A percentile compares a stretch with the other conserved stretches of the same genome.
These are phyloP conservation scores for Fraxinus quadrangulata DNA, from an alignment of 257 asterid genomes.

Conservation along the genomic window DNA sequence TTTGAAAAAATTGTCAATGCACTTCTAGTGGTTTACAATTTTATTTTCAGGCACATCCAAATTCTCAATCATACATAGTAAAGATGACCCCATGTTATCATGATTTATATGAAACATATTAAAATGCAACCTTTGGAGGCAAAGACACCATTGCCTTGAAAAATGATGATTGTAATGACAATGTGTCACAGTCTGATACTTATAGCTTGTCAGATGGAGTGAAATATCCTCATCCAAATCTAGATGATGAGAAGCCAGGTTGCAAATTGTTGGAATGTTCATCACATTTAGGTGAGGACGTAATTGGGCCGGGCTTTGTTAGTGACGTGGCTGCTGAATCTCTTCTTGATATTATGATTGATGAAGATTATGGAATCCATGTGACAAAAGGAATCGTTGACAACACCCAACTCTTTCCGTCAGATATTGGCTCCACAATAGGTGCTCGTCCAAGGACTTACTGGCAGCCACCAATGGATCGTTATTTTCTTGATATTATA, in stretches of 20 bases:
- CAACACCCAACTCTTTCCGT: conserved; percentile 15
- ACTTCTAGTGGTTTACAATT: background rate
- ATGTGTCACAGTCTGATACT: conserved; percentile 12
- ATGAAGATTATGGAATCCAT: conserved; percentile 29
- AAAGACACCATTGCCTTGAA: conserved; percentile 18
- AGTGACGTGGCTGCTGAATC: conserved; percentile 30
- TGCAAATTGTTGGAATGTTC: conserved; percentile 8
- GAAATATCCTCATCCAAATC: conserved; percentile 5
- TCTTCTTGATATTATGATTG: conserved; percentile 38
- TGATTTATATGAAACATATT: conserved; percentile 36
- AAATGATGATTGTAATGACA: conserved; percentile 6
- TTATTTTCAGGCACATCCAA: conserved; percentile 42
- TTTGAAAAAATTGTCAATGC: background rate
- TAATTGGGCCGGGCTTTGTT: background rate
- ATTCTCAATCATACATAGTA: conserved; percentile 31
- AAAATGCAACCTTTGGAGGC: conserved; percentile 15
- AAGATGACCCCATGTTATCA: conserved; percentile 33
- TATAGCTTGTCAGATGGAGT: conserved; percentile 18
- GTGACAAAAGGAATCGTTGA: conserved; percentile 22
- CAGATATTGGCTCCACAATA: conserved; percentile 22
- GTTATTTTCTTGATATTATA: conserved; percentile 34
- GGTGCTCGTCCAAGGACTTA: conserved; percentile 34
- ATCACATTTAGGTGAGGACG: conserved; percentile 18
- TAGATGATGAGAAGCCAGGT: no score
- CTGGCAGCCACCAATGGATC: conserved; percentile 53